phyloP scores from a whole-genome alignment of 2,329 filamentous ascomycete genomes.

The Fusarium acutatum region DNA sequence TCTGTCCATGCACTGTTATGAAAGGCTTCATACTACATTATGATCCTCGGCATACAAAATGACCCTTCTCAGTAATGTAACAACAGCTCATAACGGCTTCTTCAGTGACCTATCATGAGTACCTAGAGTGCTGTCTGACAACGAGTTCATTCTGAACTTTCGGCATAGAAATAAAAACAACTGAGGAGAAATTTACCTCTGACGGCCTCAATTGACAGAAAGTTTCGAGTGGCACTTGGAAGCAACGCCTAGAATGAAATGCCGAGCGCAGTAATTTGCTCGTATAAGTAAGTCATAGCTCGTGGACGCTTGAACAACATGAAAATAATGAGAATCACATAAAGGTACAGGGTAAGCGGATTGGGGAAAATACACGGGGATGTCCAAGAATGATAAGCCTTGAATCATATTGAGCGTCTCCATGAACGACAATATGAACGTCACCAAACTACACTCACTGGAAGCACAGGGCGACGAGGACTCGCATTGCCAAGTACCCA shows the following conservation, averaged over 20 bases:
- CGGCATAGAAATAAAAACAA: background rate
- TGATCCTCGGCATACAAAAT: background rate
- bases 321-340: background rate
- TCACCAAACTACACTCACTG: background rate
- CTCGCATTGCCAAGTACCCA: background rate
- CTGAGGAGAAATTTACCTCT: background rate
- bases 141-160: too few relatives aligned
- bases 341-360: background rate
- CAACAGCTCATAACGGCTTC: background rate
- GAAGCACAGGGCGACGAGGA: background rate
- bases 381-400: background rate
- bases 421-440: background rate
- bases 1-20: background rate
- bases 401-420: background rate
- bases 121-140: too few relatives aligned
- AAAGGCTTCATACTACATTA: background rate
- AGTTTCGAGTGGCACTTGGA: background rate
- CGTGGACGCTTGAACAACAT: background rate
- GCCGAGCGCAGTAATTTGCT: background rate
- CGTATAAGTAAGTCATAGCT: background rate
- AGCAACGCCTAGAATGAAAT: background rate
- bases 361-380: background rate
- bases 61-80: too few relatives aligned
- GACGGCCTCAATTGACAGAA: background rate
- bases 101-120: background rate